These are phyloP conservation scores for Heritiera littoralis DNA, from an alignment of 345 rosid species.

Conservation along the genomic window DNA sequence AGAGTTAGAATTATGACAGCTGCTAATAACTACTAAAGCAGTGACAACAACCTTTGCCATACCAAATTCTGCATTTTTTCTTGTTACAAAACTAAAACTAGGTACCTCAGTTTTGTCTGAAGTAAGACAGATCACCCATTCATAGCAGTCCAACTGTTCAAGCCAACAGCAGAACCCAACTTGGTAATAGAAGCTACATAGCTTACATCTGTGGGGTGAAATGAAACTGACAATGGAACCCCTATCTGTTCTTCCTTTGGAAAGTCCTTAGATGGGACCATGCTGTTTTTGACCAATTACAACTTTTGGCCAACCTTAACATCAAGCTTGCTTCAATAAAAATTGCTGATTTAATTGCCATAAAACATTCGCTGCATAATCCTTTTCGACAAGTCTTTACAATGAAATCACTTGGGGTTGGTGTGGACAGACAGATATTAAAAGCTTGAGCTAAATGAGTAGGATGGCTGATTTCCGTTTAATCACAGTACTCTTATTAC, in stretches of 20 bases:
- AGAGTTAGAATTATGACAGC: background rate
- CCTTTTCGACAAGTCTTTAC: background rate
- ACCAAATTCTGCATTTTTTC: background rate
- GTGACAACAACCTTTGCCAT: background rate
- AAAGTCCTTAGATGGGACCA: background rate
- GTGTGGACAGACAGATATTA: background rate
- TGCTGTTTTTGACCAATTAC: background rate
- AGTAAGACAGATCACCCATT: background rate
- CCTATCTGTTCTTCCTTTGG: background rate
- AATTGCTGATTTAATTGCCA: background rate
- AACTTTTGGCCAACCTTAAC: background rate
- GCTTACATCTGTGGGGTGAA: background rate
- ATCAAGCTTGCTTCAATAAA: background rate
- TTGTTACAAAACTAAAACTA: background rate
- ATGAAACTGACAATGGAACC: background rate
- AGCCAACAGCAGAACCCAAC: background rate
- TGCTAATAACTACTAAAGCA: background rate
- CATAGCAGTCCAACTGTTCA: background rate
- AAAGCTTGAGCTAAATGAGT: background rate
- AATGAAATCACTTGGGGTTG: background rate
- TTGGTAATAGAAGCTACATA: background rate
- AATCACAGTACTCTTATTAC: background rate
- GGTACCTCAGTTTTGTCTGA: background rate
- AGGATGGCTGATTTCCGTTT: background rate
- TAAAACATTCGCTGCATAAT: background rate